Evolutionary conservation across 768 basidiomycete genomes (phyloP), one percentile per base, ranked within the genome.

Genomic region (Galerina sulciceps): DNA sequence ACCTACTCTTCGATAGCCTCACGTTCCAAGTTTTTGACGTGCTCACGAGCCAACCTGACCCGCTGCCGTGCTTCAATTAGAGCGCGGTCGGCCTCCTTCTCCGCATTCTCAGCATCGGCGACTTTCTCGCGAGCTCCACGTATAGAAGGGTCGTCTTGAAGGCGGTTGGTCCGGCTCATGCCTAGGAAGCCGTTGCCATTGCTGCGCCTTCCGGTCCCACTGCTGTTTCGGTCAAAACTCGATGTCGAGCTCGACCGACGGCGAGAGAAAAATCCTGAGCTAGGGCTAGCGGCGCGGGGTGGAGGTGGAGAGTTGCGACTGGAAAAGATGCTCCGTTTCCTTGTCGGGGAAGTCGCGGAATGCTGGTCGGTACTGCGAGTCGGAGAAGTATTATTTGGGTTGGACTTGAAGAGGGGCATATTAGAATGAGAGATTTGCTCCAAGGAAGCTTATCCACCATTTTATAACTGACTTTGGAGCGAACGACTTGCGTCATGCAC

Each of bases 1-100:
- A 68, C 83, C 67, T 67, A 85, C 85, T 83, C 84, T 67, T 83
- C 80, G 22, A 73, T 42, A 3, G 80, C 81, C 59, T 85, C 85
- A 11, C 69, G 71, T 69, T 86, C 83, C n/a, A 85, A 69, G 13
- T 71, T 70, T 58, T 75, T 71, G 53, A 83, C 79, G 46, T 82
- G 79, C 40, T 81, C 77, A 44, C 74, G 69, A 11, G 85, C 85
- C 46, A 78, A 78, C 38, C 73, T 73, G 37, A 83, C 84, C 15
- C 76, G 75, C 14, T 72, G 67, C 8, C 82, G 66, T 0, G 85
- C 85, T 36, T 77, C 70, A 20, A 66, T 61, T 9, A 85, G 71
- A 4, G 84, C 84, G 4, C 72, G 72, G 67, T 86, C 84, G 6
- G 84, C 85, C 13, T 78, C 78, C 42, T 72, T 72, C 71, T 85